phyloP scores from a whole-genome alignment of 768 basidiomycete species.

The Leccinum fibrillosum region DNA sequence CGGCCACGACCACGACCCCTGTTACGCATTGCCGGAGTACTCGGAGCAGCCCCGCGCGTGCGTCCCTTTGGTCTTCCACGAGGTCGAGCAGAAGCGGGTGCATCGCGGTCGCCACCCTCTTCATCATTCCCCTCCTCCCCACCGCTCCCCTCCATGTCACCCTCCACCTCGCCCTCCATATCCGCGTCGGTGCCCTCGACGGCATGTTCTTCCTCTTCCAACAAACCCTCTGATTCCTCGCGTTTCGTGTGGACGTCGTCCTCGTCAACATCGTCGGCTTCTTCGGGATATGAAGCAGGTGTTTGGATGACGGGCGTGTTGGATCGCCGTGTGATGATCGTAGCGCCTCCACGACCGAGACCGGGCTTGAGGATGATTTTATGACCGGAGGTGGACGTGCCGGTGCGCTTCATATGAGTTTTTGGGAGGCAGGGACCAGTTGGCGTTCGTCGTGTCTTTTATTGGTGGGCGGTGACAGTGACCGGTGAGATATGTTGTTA shows the following conservation, averaged over 20 bases:
- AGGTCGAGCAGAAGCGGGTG: conserved; percentile 30
- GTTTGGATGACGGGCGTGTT: conserved; percentile 19
- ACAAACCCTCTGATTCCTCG: conserved; percentile 29
- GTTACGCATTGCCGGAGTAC: conserved; percentile 31
- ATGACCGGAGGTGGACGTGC: conserved; percentile 21
- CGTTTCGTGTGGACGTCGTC: conserved; percentile 27
- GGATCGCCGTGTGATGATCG: conserved; percentile 25
- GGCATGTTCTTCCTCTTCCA: conserved; percentile 31
- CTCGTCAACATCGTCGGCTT: conserved; percentile 22
- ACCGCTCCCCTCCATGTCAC: conserved; percentile 30
- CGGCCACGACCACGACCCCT: conserved; percentile 38
- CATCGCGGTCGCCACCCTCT: conserved; percentile 35
- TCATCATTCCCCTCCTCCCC: conserved; percentile 30
- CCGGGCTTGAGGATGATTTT: conserved; percentile 44
- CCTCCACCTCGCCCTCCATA: conserved; percentile 28
- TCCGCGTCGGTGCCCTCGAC: conserved; percentile 27
- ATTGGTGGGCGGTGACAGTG: not conserved
- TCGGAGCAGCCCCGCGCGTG: conserved; percentile 29
- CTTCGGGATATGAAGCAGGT: conserved; percentile 17
- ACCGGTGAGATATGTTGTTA: too few relatives aligned
- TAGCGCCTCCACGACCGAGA: conserved; percentile 26
- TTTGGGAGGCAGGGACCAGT: not conserved
- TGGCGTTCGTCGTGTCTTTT: not conserved
- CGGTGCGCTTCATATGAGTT: conserved; percentile 21
- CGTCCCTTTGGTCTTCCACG: conserved; percentile 39